A percentile compares a stretch with the other conserved stretches of the same genome.
These are phyloP conservation scores for Citeromyces siamensis DNA, from an alignment of 1,139 yeast species.

Conservation along the genomic window DNA sequence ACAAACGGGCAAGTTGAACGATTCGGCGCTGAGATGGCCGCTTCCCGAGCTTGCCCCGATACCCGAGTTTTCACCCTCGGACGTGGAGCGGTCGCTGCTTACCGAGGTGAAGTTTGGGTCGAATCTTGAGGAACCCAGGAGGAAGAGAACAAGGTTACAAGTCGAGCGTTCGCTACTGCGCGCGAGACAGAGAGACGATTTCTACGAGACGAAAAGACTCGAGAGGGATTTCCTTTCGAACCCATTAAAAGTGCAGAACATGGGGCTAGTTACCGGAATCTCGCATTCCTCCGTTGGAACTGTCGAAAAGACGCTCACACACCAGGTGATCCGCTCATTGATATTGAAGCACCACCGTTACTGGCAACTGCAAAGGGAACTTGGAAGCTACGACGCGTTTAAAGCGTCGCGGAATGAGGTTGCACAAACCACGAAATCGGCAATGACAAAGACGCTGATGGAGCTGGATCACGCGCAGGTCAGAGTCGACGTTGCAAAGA, in stretches of 20 bases:
- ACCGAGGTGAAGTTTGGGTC: constrained; percentile 54
- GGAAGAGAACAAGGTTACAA: constrained; percentile 10
- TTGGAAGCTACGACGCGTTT: constrained; percentile 20
- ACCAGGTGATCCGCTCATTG: constrained; percentile 31
- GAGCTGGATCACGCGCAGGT: constrained; percentile 27
- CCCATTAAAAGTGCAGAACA: constrained; percentile 43
- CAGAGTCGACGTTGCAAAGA: constrained; percentile 25
- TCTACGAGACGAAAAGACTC: constrained; percentile 53
- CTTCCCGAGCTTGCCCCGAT: constrained; percentile 62
- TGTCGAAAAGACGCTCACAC: constrained; percentile 27
- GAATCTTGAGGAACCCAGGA: constrained; percentile 14
- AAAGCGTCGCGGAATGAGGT: constrained; percentile 13
- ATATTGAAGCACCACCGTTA: constrained; percentile 16
- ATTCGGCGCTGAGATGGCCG: constrained; percentile 44
- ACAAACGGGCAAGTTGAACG: constrained; percentile 4
- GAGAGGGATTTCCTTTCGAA: constrained; percentile 59
- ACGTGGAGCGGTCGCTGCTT: constrained; percentile 67
- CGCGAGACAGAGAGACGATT: constrained; percentile 15
- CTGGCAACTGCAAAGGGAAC: constrained; percentile 17
- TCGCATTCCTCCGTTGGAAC: constrained; percentile 20
- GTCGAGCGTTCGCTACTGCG: constrained; percentile 6
- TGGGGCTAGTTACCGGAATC: constrained; percentile 47
- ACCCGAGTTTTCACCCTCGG: constrained; percentile 49
- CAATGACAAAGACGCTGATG: constrained; percentile 22
- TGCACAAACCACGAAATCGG: constrained; percentile 21